phyloP scores from a whole-genome alignment of 164 flowering plant genomes.

The Chimonanthus salicifolius region DNA sequence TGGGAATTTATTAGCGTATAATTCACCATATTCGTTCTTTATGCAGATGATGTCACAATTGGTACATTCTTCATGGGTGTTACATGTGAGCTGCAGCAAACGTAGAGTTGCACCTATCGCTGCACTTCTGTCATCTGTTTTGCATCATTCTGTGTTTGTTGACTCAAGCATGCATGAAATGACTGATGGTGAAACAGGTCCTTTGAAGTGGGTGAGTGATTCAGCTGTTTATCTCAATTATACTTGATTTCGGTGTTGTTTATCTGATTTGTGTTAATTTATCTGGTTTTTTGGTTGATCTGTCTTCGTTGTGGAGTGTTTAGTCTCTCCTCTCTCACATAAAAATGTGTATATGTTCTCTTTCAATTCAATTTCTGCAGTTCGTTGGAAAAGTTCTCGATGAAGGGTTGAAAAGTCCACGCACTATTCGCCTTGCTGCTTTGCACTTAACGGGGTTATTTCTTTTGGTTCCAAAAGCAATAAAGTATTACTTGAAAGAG shows the following conservation, averaged over 20 bases:
- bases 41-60: constrained; percentile 81
- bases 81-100: constrained; percentile 84
- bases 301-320: not conserved
- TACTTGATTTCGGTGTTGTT: not conserved
- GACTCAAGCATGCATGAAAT: constrained; percentile 60
- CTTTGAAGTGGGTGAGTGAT: constrained; percentile 84
- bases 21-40: not conserved
- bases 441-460: constrained; percentile 87
- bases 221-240: not conserved
- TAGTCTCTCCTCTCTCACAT: not conserved
- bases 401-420: constrained; percentile 93
- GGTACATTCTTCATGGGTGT: constrained; percentile 84
- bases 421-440: constrained; percentile 98
- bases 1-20: not conserved
- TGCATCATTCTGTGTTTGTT: constrained; percentile 62
- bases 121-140: constrained; percentile 80
- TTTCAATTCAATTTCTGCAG: constrained; percentile 31
- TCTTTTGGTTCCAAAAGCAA: constrained; percentile 59
- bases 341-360: not conserved
- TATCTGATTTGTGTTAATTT: not conserved
- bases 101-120: constrained; percentile 91
- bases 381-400: constrained; percentile 73
- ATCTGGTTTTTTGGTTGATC: not conserved
- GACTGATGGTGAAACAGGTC: constrained; percentile 47
- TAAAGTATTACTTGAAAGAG: constrained; percentile 76